Conservation (phyloP, 1,139 yeast species). For the Keqinozyma sinolaborantium region DNA sequence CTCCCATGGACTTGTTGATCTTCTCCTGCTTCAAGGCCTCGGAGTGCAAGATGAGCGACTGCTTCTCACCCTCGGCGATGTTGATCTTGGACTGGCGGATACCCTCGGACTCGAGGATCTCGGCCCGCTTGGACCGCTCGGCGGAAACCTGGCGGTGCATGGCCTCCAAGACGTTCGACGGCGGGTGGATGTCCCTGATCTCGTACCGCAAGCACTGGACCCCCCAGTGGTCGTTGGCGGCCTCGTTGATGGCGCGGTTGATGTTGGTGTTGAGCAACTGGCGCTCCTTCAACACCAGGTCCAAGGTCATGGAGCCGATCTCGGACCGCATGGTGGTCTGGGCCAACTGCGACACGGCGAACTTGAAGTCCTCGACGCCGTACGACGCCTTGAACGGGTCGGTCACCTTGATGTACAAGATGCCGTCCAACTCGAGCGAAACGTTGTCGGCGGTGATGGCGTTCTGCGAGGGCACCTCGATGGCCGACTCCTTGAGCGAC, state of each 20-base stretch:
- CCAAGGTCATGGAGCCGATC: constrained; percentile 78
- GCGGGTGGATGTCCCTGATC: constrained; percentile 86
- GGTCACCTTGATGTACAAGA: constrained; percentile 69
- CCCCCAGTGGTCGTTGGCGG: constrained; percentile 81
- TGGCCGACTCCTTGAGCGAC: constrained; percentile 75
- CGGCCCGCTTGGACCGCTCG: constrained; percentile 82
- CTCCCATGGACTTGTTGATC: constrained; percentile 67
- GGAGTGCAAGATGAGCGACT: constrained; percentile 63
- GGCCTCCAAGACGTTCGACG: constrained; percentile 80
- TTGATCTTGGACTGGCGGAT: constrained; percentile 74
- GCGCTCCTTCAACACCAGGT: constrained; percentile 73
- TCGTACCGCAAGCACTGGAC: constrained; percentile 81
- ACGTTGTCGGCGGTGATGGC: constrained; percentile 89
- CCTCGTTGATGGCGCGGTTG: constrained; percentile 77
- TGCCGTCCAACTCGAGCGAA: constrained; percentile 80
- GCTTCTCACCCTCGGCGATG: constrained; percentile 79
- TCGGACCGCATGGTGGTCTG: constrained; percentile 91
- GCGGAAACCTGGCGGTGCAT: constrained; percentile 91
- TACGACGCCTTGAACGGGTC: constrained; percentile 86
- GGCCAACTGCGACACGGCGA: constrained; percentile 81
- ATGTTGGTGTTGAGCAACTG: constrained; percentile 70
- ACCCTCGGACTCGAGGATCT: constrained; percentile 84
- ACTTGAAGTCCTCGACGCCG: constrained; percentile 86
- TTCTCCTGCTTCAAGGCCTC: constrained; percentile 64
- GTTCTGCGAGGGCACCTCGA: constrained; percentile 79